Percentiles rank a stretch among this genome's conserved stretches.
Evolutionary conservation across 2,329 filamentous ascomycete species (phyloP).

Genomic region (Penicillium sumatraense): DNA sequence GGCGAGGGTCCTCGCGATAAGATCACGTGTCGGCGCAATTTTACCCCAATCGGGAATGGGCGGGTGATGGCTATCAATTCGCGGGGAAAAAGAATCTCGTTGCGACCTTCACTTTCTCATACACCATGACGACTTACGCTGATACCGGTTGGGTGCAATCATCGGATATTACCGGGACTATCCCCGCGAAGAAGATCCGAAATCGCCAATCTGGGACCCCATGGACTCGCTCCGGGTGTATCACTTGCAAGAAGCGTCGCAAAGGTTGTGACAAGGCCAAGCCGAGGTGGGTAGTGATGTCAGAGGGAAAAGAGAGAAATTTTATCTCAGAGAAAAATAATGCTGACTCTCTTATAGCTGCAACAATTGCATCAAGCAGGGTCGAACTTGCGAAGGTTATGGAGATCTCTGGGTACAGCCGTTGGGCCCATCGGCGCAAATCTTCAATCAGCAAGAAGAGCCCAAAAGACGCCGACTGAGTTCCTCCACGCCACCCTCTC

Average conservation of each 20-base stretch:
- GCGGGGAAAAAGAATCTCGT: constrained; percentile 15
- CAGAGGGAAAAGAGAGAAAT: background rate
- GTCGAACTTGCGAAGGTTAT: constrained; percentile 43
- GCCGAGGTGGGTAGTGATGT: constrained; percentile 31
- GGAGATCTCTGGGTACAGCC: constrained; percentile 42
- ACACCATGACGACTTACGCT: constrained; percentile 11
- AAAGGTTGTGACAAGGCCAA: constrained; percentile 46
- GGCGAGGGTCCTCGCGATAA: no score
- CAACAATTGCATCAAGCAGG: constrained; percentile 39
- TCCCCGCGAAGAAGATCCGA: constrained; percentile 26
- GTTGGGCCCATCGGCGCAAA: constrained; percentile 35
- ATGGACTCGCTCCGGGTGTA: constrained; percentile 45
- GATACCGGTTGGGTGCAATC: constrained; percentile 14
- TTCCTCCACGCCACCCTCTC: constrained; percentile 18
- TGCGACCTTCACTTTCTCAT: background rate
- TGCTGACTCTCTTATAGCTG: constrained; percentile 15
- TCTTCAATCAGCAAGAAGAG: constrained; percentile 29
- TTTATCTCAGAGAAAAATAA: background rate
- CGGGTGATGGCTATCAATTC: constrained; percentile 23
- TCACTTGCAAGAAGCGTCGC: constrained; percentile 45
- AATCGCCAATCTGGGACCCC: constrained; percentile 32
- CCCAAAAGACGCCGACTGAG: constrained; percentile 29
- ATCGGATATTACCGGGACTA: constrained; percentile 1
- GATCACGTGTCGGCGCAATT: constrained; percentile 26
- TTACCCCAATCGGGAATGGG: constrained; percentile 30